A percentile compares a stretch with the other conserved stretches of the same genome.
phyloP scores from a whole-genome alignment of 768 basidiomycete genomes.

The Trametes cubensis region DNA sequence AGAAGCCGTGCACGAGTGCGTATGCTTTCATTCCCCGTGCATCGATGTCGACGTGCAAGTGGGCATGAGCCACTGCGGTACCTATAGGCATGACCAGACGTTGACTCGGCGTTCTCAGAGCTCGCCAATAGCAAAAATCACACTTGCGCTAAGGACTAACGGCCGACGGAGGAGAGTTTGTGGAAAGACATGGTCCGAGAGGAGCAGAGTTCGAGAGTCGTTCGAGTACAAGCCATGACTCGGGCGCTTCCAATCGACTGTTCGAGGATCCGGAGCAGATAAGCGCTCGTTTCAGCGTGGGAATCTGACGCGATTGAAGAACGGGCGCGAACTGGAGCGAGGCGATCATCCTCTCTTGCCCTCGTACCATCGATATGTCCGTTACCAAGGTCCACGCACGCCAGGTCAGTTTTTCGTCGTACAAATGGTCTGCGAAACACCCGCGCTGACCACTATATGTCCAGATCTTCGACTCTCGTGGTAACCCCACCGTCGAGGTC shows the following conservation, averaged over 20 bases:
- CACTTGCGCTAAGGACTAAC: neutral
- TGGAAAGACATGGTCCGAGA: neutral
- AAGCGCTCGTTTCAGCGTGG: slow-evolving; percentile 35
- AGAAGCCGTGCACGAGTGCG: neutral
- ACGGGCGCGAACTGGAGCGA: slow-evolving; percentile 24
- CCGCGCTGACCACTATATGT: slow-evolving; percentile 67
- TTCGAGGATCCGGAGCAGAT: slow-evolving; percentile 27
- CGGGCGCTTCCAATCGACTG: slow-evolving; percentile 8
- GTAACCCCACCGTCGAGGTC: slow-evolving; percentile 96
- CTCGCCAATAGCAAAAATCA: neutral
- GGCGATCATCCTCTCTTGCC: slow-evolving; percentile 24
- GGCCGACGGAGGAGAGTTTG: neutral
- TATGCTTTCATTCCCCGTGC: neutral
- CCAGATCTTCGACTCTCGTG: slow-evolving; percentile 99
- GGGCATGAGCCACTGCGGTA: neutral
- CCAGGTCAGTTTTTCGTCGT: slow-evolving; percentile 58
- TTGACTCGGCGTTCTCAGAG: slow-evolving; percentile 3
- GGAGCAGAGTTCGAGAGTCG: neutral
- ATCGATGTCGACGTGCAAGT: neutral
- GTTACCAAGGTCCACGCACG: slow-evolving; percentile 91
- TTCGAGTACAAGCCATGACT: slow-evolving; percentile 8
- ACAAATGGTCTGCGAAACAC: neutral
- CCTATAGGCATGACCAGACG: slow-evolving; percentile 1
- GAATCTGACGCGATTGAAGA: slow-evolving; percentile 29
- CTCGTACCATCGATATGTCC: slow-evolving; percentile 65